Percentiles rank a stretch among this genome's conserved stretches.
These are phyloP conservation scores for Diaporthe amygdali DNA, from an alignment of 2,329 filamentous ascomycete genomes.

Conservation along the genomic window DNA sequence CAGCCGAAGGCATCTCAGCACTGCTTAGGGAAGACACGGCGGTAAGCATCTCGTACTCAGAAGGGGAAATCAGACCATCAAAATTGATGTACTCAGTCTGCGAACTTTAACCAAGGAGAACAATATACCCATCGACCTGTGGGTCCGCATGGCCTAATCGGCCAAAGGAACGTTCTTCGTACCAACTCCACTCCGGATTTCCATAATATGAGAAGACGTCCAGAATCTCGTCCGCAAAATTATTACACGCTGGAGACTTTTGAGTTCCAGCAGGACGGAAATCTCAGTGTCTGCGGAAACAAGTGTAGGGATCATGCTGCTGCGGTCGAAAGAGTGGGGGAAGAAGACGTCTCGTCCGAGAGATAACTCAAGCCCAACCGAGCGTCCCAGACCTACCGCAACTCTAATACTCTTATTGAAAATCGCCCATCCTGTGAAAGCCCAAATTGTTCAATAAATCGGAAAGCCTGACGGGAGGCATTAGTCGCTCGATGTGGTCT, in stretches of 20 bases:
- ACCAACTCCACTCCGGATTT: not conserved
- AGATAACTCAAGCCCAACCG: not conserved
- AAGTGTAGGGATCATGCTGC: not conserved
- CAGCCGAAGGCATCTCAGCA: not conserved
- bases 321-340: not conserved
- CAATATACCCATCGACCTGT: not conserved
- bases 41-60: not conserved
- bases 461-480: not conserved
- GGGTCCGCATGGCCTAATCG: not conserved
- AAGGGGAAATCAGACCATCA: not conserved
- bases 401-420: not conserved
- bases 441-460: not conserved
- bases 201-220: not conserved
- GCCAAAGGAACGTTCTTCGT: not conserved
- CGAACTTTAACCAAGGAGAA: not conserved
- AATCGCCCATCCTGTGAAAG: not conserved
- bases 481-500: not conserved
- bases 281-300: not conserved
- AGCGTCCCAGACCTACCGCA: not conserved
- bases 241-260: not conserved
- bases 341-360: not conserved
- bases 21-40: not conserved
- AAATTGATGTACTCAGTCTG: not conserved
- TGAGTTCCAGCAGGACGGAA: not conserved
- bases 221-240: not conserved